phyloP scores from a whole-genome alignment of 2,329 filamentous ascomycete genomes.

The Alternaria angustiovoidea region DNA sequence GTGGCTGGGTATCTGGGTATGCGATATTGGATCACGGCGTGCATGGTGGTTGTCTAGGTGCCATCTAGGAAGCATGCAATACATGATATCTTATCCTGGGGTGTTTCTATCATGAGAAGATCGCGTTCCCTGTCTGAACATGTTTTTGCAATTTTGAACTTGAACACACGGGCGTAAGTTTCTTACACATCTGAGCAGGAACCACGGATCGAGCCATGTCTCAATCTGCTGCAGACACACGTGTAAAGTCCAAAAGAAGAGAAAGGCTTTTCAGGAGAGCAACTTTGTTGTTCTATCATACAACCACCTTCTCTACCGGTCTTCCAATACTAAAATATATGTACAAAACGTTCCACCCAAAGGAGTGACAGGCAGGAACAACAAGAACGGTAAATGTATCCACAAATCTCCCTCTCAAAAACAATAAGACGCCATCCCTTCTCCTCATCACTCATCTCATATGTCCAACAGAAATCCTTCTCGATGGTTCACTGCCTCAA shows the following conservation, averaged over 20 bases:
- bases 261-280: not conserved
- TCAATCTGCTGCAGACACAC: no score
- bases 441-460: no score
- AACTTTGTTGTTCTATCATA: not conserved
- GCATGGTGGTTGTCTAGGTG: slow-evolving; percentile 1
- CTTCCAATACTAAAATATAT: not conserved
- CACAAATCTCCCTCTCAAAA: not conserved
- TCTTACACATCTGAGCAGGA: not conserved
- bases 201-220: no score
- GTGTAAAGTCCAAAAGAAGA: not conserved
- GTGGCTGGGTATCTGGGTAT: slow-evolving; percentile 5
- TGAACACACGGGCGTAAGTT: no score
- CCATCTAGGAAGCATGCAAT: not conserved
- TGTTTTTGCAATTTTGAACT: no score
- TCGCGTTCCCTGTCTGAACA: not conserved
- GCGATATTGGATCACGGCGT: slow-evolving; percentile 6
- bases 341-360: not conserved
- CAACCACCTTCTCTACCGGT: not conserved
- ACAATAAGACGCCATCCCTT: no score
- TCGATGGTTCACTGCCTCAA: no score
- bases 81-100: not conserved
- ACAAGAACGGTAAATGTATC: not conserved
- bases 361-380: not conserved
- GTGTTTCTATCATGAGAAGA: no score
- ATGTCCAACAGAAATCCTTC: no score